Conservation (phyloP, 495 filamentous ascomycete species). For the Patellaria atrata region DNA sequence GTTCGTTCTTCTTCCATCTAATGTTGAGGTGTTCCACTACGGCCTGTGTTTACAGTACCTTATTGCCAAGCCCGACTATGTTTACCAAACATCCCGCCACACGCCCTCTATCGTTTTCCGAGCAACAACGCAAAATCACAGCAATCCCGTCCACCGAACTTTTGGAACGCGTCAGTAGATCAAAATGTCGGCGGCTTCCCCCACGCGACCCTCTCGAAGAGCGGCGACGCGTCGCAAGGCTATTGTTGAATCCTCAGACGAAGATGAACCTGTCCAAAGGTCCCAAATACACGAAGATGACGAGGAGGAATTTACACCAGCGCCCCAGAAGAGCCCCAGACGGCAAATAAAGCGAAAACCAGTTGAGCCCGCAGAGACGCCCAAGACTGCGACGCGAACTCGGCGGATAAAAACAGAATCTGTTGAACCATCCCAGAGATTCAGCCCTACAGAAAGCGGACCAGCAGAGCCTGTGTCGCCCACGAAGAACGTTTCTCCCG, state of each 20-base stretch:
- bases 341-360: conserved; percentile 38
- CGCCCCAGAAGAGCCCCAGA: conserved; percentile 37
- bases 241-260: conserved; percentile 60
- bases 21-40: too few relatives aligned
- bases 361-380: conserved; percentile 26
- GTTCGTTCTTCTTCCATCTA: too few relatives aligned
- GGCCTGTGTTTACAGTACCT: too few relatives aligned
- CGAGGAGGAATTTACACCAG: conserved; percentile 68
- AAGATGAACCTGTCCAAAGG: conserved; percentile 50
- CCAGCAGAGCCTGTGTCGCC: conserved; percentile 46
- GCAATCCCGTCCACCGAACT: conserved; percentile 1
- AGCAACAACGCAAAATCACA: conserved; percentile 2
- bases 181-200: conserved; percentile 12
- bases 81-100: too few relatives aligned
- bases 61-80: too few relatives aligned
- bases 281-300: conserved; percentile 31
- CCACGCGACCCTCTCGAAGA: conserved; percentile 14
- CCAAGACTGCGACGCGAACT: conserved; percentile 20
- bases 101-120: too few relatives aligned
- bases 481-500: conserved; percentile 44
- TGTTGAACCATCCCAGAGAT: conserved; percentile 44
- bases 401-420: conserved; percentile 30
- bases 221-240: conserved; percentile 17
- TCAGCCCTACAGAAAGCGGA: conserved; percentile 42
- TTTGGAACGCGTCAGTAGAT: not conserved